phyloP scores from a whole-genome alignment of 164 flowering plant genomes.

The Annona cherimola region DNA sequence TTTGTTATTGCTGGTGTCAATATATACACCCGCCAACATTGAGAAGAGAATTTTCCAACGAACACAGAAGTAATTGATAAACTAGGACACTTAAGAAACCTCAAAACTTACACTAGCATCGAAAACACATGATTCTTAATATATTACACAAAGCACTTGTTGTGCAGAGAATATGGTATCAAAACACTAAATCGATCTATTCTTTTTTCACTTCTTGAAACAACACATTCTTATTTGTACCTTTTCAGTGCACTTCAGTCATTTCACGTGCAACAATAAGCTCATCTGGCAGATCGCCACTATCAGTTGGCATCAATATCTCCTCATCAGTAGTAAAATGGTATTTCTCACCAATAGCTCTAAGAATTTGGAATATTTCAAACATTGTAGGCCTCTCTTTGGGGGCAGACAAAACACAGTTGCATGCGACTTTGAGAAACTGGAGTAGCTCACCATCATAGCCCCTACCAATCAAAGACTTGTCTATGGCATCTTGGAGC shows the following conservation, averaged over 20 bases:
- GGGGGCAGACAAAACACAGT: conserved; percentile 17
- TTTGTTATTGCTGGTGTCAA: neutral
- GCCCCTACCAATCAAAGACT: conserved; percentile 17
- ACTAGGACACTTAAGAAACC: neutral
- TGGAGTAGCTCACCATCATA: conserved; percentile 18
- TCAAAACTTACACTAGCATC: neutral
- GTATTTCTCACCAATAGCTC: conserved; percentile 23
- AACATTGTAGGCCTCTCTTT: conserved; percentile 23
- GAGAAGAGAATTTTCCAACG: neutral
- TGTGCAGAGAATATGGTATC: neutral
- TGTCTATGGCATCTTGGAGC: conserved; percentile 18
- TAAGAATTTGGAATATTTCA: conserved; percentile 20
- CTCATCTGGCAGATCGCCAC: conserved; percentile 12
- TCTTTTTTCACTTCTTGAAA: neutral
- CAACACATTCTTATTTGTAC: conserved; percentile 2
- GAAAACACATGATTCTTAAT: conserved; percentile 3
- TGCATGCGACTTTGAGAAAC: conserved; percentile 19
- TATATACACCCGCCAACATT: neutral
- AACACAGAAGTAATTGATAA: neutral
- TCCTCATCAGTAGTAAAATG: conserved; percentile 18
- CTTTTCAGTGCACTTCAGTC: conserved; percentile 4
- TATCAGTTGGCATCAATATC: conserved; percentile 7
- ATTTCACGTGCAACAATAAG: conserved; percentile 17
- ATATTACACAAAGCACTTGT: conserved; percentile 1
- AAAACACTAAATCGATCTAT: neutral